Percentiles rank a stretch among this genome's conserved stretches.
Conservation (phyloP, 371 early-diverging fungal genomes). For the Apophysomyces sp. region DNA sequence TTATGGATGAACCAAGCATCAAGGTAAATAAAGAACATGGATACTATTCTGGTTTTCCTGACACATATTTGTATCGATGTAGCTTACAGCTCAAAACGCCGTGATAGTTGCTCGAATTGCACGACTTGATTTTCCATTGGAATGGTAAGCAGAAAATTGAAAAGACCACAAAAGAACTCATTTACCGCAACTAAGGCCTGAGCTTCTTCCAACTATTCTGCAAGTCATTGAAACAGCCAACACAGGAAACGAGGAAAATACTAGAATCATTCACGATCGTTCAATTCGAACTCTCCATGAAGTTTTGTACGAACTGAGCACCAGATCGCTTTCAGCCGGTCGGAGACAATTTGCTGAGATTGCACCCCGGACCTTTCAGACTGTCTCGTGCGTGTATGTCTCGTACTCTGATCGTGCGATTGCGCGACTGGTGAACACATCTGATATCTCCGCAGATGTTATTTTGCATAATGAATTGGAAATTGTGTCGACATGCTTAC, state of each 20-base stretch:
- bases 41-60: neutral
- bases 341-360: conserved; percentile 67
- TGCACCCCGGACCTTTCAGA: conserved; percentile 63
- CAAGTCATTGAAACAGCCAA: conserved; percentile 60
- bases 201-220: conserved; percentile 62
- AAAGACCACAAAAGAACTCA: neutral
- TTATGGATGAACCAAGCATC: conserved; percentile 67
- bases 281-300: conserved; percentile 75
- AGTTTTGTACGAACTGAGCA: conserved; percentile 78
- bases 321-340: conserved; percentile 69
- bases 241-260: conserved; percentile 25
- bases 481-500: conserved; percentile 59
- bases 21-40: conserved; percentile 38
- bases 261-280: conserved; percentile 62
- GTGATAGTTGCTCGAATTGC: conserved; percentile 78
- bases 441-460: neutral
- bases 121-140: conserved; percentile 76
- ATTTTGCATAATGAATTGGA: conserved; percentile 32
- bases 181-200: conserved; percentile 54
- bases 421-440: neutral
- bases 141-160: conserved; percentile 59
- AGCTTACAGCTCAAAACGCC: conserved; percentile 78
- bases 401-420: conserved; percentile 47
- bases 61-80: neutral
- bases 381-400: conserved; percentile 59